Conservation (phyloP, 2,329 filamentous ascomycete genomes). For the Paecilomyces niveus region DNA sequence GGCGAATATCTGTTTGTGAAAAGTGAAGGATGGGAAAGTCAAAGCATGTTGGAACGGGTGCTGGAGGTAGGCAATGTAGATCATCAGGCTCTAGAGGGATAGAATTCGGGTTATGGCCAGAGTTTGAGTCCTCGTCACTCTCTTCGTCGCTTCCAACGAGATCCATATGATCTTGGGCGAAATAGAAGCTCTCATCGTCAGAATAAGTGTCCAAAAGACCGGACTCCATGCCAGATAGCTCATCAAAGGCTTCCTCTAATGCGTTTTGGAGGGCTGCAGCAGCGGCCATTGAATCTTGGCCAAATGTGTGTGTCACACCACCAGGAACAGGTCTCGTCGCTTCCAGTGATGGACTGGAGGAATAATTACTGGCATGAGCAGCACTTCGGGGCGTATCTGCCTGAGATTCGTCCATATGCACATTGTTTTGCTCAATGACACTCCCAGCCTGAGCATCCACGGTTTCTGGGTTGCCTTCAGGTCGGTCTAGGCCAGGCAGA, state of each 20-base stretch:
- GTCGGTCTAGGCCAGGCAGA: not conserved
- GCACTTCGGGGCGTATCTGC: not conserved
- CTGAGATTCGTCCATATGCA: not conserved
- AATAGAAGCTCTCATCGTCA: not conserved
- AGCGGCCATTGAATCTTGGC: not conserved
- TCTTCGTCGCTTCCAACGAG: constrained; percentile 8
- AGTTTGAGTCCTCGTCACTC: constrained; percentile 6
- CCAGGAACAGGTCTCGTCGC: not conserved
- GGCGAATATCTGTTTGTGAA: constrained; percentile 31
- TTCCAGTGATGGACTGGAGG: not conserved
- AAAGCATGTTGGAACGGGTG: constrained; percentile 12
- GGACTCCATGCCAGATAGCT: not conserved
- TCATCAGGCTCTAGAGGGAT: not conserved
- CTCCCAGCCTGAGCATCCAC: not conserved
- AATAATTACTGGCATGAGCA: not conserved
- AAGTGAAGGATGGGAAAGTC: constrained; percentile 38
- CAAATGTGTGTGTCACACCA: not conserved
- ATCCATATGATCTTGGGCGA: not conserved
- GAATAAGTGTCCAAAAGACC: not conserved
- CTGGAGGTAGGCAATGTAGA: constrained; percentile 4
- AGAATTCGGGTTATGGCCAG: constrained; percentile 2
- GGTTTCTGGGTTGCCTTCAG: not conserved
- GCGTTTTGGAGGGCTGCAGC: not conserved
- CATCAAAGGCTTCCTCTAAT: not conserved
- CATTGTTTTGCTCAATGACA: not conserved